A percentile compares a stretch with the other conserved stretches of the same genome.
phyloP scores from a whole-genome alignment of 2,329 filamentous ascomycete species.

The Talaromyces sp. region DNA sequence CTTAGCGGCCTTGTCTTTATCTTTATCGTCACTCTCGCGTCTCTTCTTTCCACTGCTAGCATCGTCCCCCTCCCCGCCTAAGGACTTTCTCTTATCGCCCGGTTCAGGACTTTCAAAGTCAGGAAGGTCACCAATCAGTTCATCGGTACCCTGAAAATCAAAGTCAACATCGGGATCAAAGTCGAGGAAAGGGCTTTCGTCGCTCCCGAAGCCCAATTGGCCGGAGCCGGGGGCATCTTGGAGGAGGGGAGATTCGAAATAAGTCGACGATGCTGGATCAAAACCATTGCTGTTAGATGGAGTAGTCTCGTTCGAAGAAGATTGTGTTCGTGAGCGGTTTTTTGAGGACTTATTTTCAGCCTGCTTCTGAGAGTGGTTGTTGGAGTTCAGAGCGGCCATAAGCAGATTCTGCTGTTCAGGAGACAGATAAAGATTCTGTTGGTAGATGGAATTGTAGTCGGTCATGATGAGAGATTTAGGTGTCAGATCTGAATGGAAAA shows the following conservation, averaged over 20 bases:
- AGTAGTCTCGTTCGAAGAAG: constrained; percentile 9
- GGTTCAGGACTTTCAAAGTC: constrained; percentile 42
- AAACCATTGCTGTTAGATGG: constrained; percentile 35
- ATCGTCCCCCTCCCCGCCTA: constrained; percentile 57
- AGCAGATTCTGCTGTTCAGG: constrained; percentile 72
- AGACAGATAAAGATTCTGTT: constrained; percentile 63
- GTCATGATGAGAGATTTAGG: constrained; percentile 25
- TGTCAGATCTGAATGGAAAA: not conserved
- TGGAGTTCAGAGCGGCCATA: constrained; percentile 70
- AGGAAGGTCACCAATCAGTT: constrained; percentile 73
- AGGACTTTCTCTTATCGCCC: constrained; percentile 58
- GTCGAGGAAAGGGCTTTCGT: constrained; percentile 78
- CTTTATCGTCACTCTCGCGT: constrained; percentile 74
- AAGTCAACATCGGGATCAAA: constrained; percentile 78
- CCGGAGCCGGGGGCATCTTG: constrained; percentile 41
- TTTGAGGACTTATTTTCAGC: constrained; percentile 12
- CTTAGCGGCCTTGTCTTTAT: constrained; percentile 65
- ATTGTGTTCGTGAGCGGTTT: constrained; percentile 3
- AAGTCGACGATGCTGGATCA: constrained; percentile 27
- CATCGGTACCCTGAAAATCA: constrained; percentile 55
- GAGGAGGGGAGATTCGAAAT: constrained; percentile 27
- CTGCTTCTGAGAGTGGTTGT: constrained; percentile 44
- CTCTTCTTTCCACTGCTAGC: constrained; percentile 63
- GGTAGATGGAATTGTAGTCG: constrained; percentile 37
- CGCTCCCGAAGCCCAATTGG: constrained; percentile 48